Percentiles rank a stretch among this genome's conserved stretches.
Evolutionary conservation across 805 yeast genomes (phyloP).

Genomic region (Suhomyces sp.): DNA sequence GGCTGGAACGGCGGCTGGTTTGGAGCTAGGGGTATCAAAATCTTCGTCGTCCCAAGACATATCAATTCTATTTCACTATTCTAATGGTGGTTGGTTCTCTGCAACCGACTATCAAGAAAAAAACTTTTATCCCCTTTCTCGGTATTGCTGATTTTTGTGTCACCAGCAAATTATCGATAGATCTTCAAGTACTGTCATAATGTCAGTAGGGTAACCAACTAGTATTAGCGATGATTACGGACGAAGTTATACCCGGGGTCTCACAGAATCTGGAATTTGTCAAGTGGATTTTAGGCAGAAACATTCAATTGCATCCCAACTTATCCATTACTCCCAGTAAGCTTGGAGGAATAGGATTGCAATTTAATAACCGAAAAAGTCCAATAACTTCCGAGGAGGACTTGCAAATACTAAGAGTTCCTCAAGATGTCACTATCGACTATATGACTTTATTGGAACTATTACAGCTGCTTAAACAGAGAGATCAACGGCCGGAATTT

Average conservation of each 20-base stretch:
- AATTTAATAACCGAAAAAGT: slow-evolving; percentile 11
- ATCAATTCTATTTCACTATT: background rate
- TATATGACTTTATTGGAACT: slow-evolving; percentile 17
- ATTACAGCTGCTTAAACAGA: slow-evolving; percentile 16
- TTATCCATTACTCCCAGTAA: slow-evolving; percentile 18
- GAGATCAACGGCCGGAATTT: slow-evolving; percentile 9
- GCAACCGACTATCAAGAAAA: background rate
- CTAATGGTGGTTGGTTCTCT: background rate
- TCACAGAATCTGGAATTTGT: background rate
- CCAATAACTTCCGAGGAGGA: slow-evolving; percentile 1
- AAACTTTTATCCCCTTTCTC: slow-evolving; percentile 4
- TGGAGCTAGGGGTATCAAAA: slow-evolving; percentile 60
- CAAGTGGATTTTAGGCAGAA: slow-evolving; percentile 2
- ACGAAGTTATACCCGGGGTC: slow-evolving; percentile 5
- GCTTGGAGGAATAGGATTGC: slow-evolving; percentile 33
- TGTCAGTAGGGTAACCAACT: background rate
- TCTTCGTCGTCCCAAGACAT: slow-evolving; percentile 87
- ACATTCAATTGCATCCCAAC: slow-evolving; percentile 14
- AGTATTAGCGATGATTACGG: background rate
- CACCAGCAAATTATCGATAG: background rate
- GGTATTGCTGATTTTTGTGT: slow-evolving; percentile 1
- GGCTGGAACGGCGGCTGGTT: slow-evolving; percentile 41
- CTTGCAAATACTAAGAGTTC: slow-evolving; percentile 11
- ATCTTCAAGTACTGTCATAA: background rate
- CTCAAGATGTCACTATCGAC: slow-evolving; percentile 13